A percentile compares a stretch with the other conserved stretches of the same genome.
Conservation (phyloP, 371 early-diverging fungal species). For the Quaeritorhiza haematococci region DNA sequence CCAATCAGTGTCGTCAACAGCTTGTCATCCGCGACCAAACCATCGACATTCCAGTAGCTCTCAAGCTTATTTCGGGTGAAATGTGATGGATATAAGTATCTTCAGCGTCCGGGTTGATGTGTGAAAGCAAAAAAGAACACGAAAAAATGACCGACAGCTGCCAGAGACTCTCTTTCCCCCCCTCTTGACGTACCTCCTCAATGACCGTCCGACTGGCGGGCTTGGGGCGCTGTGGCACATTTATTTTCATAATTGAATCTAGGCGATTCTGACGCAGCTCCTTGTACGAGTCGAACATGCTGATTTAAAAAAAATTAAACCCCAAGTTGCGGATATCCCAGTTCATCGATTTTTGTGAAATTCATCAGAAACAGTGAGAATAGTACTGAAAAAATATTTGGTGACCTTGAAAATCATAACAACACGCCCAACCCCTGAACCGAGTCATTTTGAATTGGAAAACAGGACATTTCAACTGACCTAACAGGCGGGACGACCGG, state of each 20-base stretch:
- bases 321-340: not conserved
- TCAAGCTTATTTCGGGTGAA: too few relatives aligned
- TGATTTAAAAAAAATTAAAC: slow-evolving; percentile 5
- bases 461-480: too few relatives aligned
- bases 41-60: slow-evolving; percentile 31
- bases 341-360: too few relatives aligned
- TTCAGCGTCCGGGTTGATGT: too few relatives aligned
- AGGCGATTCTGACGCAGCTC: slow-evolving; percentile 27
- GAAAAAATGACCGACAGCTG: not conserved
- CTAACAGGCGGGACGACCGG: slow-evolving; percentile 23
- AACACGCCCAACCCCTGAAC: too few relatives aligned
- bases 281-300: slow-evolving; percentile 29
- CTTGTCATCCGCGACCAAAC: slow-evolving; percentile 8
- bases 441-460: too few relatives aligned
- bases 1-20: slow-evolving; percentile 21
- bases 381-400: too few relatives aligned
- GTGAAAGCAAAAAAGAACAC: not conserved
- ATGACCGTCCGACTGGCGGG: slow-evolving; percentile 13
- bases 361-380: too few relatives aligned
- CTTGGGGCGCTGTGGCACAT: slow-evolving; percentile 19
- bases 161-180: too few relatives aligned
- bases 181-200: slow-evolving; percentile 19
- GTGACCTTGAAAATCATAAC: too few relatives aligned
- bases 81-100: too few relatives aligned
- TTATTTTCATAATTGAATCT: slow-evolving; percentile 25